Conservation (phyloP, 106 monocot genomes). For the Iris macrosiphon region DNA sequence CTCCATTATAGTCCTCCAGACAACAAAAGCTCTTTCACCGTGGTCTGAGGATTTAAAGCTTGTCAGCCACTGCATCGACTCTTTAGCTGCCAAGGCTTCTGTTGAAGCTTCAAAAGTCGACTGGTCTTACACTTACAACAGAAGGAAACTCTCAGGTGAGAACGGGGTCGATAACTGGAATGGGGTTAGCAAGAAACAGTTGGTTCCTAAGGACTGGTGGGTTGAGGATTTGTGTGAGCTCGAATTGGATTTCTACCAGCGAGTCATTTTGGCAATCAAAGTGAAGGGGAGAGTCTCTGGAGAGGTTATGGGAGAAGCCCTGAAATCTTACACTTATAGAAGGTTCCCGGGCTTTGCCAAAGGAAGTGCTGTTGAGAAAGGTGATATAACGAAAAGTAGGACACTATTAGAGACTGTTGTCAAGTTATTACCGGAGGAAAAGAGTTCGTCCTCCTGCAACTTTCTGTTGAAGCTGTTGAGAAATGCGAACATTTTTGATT, state of each 20-base stretch:
- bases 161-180: background rate
- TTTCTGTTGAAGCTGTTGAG: slow-evolving; percentile 26
- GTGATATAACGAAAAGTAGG: slow-evolving; percentile 7
- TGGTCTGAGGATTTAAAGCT: slow-evolving; percentile 44
- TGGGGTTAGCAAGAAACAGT: slow-evolving; percentile 5
- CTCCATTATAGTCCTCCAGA: slow-evolving; percentile 50
- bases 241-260: slow-evolving; percentile 19
- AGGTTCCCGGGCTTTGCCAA: slow-evolving; percentile 25
- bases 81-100: slow-evolving; percentile 36
- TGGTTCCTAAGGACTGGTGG: slow-evolving; percentile 38
- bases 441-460: slow-evolving; percentile 26
- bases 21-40: slow-evolving; percentile 29
- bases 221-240: slow-evolving; percentile 37
- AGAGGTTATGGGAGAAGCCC: slow-evolving; percentile 26
- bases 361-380: background rate
- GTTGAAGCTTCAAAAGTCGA: slow-evolving; percentile 29
- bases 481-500: slow-evolving; percentile 17
- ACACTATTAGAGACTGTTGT: slow-evolving; percentile 29
- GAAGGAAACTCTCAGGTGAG: slow-evolving; percentile 5
- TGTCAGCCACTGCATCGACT: slow-evolving; percentile 23
- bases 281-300: slow-evolving; percentile 6
- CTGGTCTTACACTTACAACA: slow-evolving; percentile 50
- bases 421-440: slow-evolving; percentile 24
- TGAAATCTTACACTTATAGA: slow-evolving; percentile 26
- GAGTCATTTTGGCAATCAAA: slow-evolving; percentile 20